Evolutionary conservation across 129 eudicot genomes (phyloP), one percentile per base, ranked within the genome.

Genomic region (Centrapalus pauciflorus): DNA sequence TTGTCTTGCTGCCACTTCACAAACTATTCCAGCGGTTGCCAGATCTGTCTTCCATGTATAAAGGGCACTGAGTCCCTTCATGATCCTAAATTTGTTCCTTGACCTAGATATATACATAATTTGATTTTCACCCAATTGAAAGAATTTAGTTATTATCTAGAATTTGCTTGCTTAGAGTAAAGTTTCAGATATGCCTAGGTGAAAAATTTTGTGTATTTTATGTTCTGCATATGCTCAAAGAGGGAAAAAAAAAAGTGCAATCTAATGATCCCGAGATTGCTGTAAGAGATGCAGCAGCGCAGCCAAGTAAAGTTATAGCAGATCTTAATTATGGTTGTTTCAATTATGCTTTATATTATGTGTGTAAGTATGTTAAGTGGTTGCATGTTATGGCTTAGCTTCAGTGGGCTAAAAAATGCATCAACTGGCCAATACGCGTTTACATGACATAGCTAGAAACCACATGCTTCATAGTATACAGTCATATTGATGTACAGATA

Each of bases 401-500:
- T 5, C 41, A 25, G 9, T 27, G 43, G 27, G 26, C 43, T 55
- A 17, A 38, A n/a, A 19, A 55, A 55, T 46, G 33, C 28, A 38
- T 17, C 29, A 55, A 55, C 55, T 69, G 27, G 7, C 34, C 9
- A n/a, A 25, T 11, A 17, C 43, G 3, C 13, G 16, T 29, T 48
- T 48, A 40, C 66, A 69, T 28, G 50, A 43, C 43, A 38, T 69
- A 69, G 11, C 57, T 41, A 70, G 32, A 27, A 32, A 38, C 28
- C 66, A 28, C 41, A 29, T 27, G 25, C 45, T 56, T 46, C 29
- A 41, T 70, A 17, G 13, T 17, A 30, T 33, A 40, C 20, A 41
- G 8, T 9, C 28, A 54, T 26, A 20, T 11, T 37, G 9, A 55
- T 55, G 33, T 24, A 52, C 8, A 59, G 20, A n/a, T 37, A 27